Percentiles rank a stretch among this genome's conserved stretches.
phyloP scores from a whole-genome alignment of 805 yeast species.

The Cyberlindnera bimundalis region DNA sequence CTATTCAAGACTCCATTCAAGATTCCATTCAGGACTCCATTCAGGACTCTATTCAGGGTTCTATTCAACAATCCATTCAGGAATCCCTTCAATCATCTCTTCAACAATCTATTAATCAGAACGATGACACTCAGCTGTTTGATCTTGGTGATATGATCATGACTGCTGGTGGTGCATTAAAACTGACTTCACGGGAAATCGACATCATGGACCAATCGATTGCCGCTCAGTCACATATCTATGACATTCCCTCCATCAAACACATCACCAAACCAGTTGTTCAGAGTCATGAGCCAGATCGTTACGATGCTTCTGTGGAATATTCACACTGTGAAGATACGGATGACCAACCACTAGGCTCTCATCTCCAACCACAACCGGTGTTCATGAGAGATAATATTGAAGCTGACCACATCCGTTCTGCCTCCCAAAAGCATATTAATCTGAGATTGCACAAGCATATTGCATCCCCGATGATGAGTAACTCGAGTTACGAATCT shows the following conservation, averaged over 20 bases:
- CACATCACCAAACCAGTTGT: not conserved
- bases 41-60: constrained; percentile 17
- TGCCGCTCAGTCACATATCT: constrained; percentile 18
- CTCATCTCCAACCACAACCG: constrained; percentile 18
- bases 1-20: constrained; percentile 12
- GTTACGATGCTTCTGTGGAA: constrained; percentile 1
- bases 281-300: not conserved
- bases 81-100: constrained; percentile 9
- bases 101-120: constrained; percentile 10
- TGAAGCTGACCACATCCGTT: constrained; percentile 22
- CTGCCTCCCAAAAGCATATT: constrained; percentile 3
- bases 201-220: constrained; percentile 15
- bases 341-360: constrained; percentile 14
- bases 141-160: constrained; percentile 22
- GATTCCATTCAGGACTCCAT: constrained; percentile 12
- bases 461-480: constrained; percentile 15
- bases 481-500: constrained; percentile 27
- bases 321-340: not conserved
- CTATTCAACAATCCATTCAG: constrained; percentile 14
- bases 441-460: constrained; percentile 1
- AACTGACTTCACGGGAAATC: constrained; percentile 7
- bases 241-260: constrained; percentile 7
- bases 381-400: constrained; percentile 15
- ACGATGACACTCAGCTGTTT: constrained; percentile 17
- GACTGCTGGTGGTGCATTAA: constrained; percentile 13